These are phyloP conservation scores for Acer negundo DNA, from an alignment of 345 rosid species.

Conservation along the genomic window DNA sequence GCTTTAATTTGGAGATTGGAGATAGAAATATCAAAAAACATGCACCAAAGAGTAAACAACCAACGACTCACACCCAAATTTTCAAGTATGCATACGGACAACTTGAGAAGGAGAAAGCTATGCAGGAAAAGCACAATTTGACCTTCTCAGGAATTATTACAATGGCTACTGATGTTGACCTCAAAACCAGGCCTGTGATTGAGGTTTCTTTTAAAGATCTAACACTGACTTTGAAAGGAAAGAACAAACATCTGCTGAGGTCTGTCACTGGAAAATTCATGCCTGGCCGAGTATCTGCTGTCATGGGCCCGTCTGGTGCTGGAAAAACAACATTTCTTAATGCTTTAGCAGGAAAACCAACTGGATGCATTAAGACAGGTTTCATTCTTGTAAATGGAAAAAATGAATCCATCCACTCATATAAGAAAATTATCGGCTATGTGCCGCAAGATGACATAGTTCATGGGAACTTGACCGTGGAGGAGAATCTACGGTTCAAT, in stretches of 20 bases:
- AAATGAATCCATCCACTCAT: constrained; percentile 69
- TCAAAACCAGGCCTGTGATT: constrained; percentile 69
- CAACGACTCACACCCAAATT: constrained; percentile 78
- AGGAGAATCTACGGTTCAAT: constrained; percentile 87
- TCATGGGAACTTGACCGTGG: constrained; percentile 91
- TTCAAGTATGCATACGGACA: constrained; percentile 95
- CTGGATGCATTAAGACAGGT: constrained; percentile 71
- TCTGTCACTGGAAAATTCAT: constrained; percentile 78
- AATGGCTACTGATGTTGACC: constrained; percentile 64
- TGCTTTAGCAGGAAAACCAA: constrained; percentile 78
- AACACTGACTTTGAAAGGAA: constrained; percentile 78
- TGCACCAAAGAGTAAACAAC: constrained; percentile 66
- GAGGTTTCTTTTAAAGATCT: constrained; percentile 82
- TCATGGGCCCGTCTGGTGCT: constrained; percentile 98
- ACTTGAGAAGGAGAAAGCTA: constrained; percentile 87
- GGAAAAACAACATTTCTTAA: constrained; percentile 92
- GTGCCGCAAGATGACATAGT: constrained; percentile 97
- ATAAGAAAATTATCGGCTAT: constrained; percentile 80
- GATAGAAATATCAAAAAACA: constrained; percentile 63
- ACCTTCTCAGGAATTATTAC: constrained; percentile 91
- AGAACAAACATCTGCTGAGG: constrained; percentile 70
- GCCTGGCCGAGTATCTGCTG: constrained; percentile 97
- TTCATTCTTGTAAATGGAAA: constrained; percentile 75
- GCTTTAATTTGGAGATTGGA: constrained; percentile 56
- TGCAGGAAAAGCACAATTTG: constrained; percentile 60